phyloP scores from a whole-genome alignment of 2,329 filamentous ascomycete genomes.

The Aulographum hederae region DNA sequence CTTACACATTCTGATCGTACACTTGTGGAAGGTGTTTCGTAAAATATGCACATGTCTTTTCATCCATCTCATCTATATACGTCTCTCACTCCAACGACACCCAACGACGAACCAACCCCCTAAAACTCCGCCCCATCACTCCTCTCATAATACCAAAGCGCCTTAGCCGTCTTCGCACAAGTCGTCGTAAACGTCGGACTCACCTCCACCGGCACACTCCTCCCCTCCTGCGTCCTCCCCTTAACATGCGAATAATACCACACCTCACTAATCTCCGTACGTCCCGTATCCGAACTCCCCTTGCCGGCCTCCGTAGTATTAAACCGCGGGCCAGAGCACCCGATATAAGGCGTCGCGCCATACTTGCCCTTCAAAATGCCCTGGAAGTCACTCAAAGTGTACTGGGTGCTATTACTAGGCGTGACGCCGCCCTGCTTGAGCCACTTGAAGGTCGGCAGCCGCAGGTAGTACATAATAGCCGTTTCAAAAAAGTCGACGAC shows the following conservation, averaged over 20 bases:
- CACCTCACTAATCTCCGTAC: slow-evolving; percentile 39
- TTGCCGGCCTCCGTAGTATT: slow-evolving; percentile 41
- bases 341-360: slow-evolving; percentile 40
- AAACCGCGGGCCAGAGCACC: slow-evolving; percentile 40
- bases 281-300: slow-evolving; percentile 35
- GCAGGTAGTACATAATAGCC: slow-evolving; percentile 36
- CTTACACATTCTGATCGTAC: too few species aligned
- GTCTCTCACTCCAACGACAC: too few species aligned
- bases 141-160: slow-evolving; percentile 37
- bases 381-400: slow-evolving; percentile 35
- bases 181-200: slow-evolving; percentile 30
- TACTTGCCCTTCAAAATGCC: slow-evolving; percentile 29
- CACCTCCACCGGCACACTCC: slow-evolving; percentile 29
- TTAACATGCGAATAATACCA: slow-evolving; percentile 40
- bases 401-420: slow-evolving; percentile 40
- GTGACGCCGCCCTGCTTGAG: slow-evolving; percentile 33
- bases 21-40: too few species aligned
- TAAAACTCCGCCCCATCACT: slow-evolving; percentile 19
- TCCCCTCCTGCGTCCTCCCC: slow-evolving; percentile 35
- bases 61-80: too few species aligned
- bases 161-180: slow-evolving; percentile 35
- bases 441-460: slow-evolving; percentile 42
- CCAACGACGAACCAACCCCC: too few species aligned
- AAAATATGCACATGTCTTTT: too few species aligned
- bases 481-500: slow-evolving; percentile 47